Percentiles rank a stretch among this genome's conserved stretches.
Evolutionary conservation across 495 filamentous ascomycete species (phyloP).

Genomic region (Melanomma pulvis-pyrius): DNA sequence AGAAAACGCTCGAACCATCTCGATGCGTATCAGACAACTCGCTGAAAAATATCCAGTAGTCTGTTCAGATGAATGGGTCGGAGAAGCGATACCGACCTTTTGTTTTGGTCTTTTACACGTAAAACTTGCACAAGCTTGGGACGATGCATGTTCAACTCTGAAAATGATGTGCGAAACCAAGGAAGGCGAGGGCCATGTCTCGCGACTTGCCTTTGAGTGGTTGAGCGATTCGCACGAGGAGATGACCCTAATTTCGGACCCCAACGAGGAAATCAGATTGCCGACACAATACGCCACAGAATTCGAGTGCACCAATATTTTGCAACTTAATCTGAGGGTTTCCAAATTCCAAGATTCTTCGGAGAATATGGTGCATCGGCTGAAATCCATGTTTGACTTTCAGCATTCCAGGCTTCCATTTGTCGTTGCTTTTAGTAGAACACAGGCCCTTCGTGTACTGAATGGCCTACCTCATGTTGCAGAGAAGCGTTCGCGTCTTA

Average conservation of each 20-base stretch:
- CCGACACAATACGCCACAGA: conserved; percentile 51
- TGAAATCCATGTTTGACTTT: conserved; percentile 55
- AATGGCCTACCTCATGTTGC: conserved; percentile 71
- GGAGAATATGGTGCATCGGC: conserved; percentile 48
- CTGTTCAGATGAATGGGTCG: conserved; percentile 63
- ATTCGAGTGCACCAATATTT: conserved; percentile 81
- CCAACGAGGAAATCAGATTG: background rate
- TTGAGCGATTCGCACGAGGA: conserved; percentile 56
- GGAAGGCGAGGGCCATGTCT: conserved; percentile 71
- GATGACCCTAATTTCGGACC: background rate
- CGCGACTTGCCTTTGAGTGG: conserved; percentile 78
- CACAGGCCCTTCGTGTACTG: conserved; percentile 79
- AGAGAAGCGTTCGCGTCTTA: conserved; percentile 78
- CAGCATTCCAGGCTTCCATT: conserved; percentile 46
- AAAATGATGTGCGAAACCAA: conserved; percentile 72
- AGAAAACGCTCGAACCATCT: conserved; percentile 70
- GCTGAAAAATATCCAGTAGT: conserved; percentile 60
- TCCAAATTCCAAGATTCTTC: conserved; percentile 47
- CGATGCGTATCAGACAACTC: conserved; percentile 84
- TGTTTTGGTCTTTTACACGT: conserved; percentile 89
- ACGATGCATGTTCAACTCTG: conserved; percentile 74
- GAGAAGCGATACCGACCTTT: conserved; percentile 73
- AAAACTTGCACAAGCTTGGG: conserved; percentile 79
- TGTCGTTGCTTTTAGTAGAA: conserved; percentile 46
- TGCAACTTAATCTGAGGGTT: conserved; percentile 56